phyloP scores from a whole-genome alignment of 371 early-diverging fungal species.

The Apophysomyces sp. region DNA sequence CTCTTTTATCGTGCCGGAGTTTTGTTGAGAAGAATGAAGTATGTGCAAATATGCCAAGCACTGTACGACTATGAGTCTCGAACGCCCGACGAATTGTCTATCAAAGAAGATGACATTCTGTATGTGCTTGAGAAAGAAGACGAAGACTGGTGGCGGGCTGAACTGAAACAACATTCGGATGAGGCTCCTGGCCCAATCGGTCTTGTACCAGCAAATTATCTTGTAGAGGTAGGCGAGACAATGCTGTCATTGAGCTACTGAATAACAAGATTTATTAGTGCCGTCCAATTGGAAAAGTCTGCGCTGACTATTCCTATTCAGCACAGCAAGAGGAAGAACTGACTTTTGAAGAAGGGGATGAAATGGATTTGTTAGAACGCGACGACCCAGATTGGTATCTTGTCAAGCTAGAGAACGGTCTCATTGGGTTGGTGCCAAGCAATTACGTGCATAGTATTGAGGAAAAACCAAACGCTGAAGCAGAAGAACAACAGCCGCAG shows the following conservation, averaged over 20 bases:
- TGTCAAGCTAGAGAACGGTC: conserved; percentile 50
- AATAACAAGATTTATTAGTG: conserved; percentile 15
- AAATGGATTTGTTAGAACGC: conserved; percentile 67
- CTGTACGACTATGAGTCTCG: conserved; percentile 78
- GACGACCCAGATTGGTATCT: conserved; percentile 85
- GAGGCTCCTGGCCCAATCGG: conserved; percentile 60
- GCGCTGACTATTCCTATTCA: conserved; percentile 78
- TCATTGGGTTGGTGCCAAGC: conserved; percentile 74
- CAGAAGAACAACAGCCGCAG: not conserved
- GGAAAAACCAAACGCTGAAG: not conserved
- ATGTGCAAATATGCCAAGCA: conserved; percentile 45
- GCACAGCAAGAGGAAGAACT: conserved; percentile 81
- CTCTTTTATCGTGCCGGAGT: not conserved
- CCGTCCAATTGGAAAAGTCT: conserved; percentile 52
- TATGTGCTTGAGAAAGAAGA: conserved; percentile 76
- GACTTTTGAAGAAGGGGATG: conserved; percentile 72
- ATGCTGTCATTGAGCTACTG: not conserved
- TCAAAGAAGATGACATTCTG: conserved; percentile 75
- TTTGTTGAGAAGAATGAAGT: conserved; percentile 33
- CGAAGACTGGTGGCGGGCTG: conserved; percentile 80
- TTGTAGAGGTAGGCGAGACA: conserved; percentile 57
- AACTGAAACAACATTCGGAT: conserved; percentile 48
- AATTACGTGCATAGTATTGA: conserved; percentile 66
- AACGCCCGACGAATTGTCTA: conserved; percentile 83
- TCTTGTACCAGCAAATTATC: conserved; percentile 76